Evolutionary conservation across 2,329 filamentous ascomycete species (phyloP).

Genomic region (Sclerotinia sclerotiorum): DNA sequence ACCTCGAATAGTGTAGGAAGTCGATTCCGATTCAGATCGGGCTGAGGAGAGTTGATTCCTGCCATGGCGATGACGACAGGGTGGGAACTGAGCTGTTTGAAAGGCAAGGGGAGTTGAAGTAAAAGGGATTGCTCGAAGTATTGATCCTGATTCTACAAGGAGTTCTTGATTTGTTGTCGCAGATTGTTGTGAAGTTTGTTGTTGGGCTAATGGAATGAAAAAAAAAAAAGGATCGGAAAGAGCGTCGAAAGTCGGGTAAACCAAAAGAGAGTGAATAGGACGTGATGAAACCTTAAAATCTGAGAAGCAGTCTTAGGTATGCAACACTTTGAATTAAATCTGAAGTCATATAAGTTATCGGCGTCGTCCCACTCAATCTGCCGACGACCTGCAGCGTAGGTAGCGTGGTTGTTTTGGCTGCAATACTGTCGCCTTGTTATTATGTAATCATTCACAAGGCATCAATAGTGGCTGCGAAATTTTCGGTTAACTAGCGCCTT

Average conservation of each 20-base stretch:
- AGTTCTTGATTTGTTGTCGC: slow-evolving; percentile 10
- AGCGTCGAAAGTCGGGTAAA: slow-evolving; percentile 1
- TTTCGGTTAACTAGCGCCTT: slow-evolving; percentile 23
- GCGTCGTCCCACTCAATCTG: slow-evolving; percentile 17
- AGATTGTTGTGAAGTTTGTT: slow-evolving; percentile 7
- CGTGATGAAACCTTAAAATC: slow-evolving; percentile 1
- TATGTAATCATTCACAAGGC: slow-evolving; percentile 1
- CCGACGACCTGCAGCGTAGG: neutral
- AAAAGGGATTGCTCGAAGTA: neutral
- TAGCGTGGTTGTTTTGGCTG: too few species aligned
- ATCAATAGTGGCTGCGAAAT: slow-evolving; percentile 6
- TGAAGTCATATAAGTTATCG: slow-evolving; percentile 16
- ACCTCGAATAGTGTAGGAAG: slow-evolving; percentile 96
- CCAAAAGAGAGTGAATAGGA: slow-evolving; percentile 16
- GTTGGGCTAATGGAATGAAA: neutral
- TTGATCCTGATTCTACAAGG: slow-evolving; percentile 16
- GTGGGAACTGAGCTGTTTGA: neutral
- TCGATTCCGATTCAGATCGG: slow-evolving; percentile 70
- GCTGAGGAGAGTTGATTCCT: slow-evolving; percentile 52
- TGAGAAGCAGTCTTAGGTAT: neutral
- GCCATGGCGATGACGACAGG: slow-evolving; percentile 30
- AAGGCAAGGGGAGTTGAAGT: neutral
- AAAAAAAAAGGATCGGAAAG: slow-evolving; percentile 12
- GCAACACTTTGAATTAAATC: neutral
- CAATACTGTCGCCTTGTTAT: neutral